Evolutionary conservation across 805 yeast genomes (phyloP).

Genomic region (Metschnikowia gruessii): DNA sequence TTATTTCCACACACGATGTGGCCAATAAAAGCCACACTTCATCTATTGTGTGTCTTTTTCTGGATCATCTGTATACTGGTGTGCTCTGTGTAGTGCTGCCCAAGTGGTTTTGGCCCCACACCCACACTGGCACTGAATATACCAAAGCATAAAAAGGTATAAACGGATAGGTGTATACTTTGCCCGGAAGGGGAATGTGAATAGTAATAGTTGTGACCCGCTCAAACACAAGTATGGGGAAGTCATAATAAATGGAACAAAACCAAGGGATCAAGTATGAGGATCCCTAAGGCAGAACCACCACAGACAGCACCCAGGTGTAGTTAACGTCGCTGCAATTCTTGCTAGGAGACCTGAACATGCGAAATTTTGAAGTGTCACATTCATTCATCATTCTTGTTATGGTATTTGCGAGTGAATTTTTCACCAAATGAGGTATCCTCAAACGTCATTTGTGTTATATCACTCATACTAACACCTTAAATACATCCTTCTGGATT

Average conservation of each 20-base stretch:
- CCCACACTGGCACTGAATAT: slow-evolving; percentile 70
- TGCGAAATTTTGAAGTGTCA: too few species aligned
- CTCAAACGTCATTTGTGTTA: too few species aligned
- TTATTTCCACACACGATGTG: slow-evolving; percentile 87
- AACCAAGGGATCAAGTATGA: slow-evolving; percentile 28
- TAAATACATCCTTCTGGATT: too few species aligned
- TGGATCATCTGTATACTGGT: slow-evolving; percentile 81
- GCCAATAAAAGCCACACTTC: slow-evolving; percentile 73
- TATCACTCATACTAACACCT: too few species aligned
- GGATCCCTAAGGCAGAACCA: slow-evolving; percentile 32
- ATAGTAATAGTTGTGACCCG: slow-evolving; percentile 43
- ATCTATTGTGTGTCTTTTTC: slow-evolving; percentile 86
- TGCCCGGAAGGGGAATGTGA: slow-evolving; percentile 40
- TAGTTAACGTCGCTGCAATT: slow-evolving; percentile 37
- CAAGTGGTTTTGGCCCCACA: slow-evolving; percentile 73
- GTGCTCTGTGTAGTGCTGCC: slow-evolving; percentile 84
- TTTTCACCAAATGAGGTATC: too few species aligned
- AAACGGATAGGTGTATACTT: slow-evolving; percentile 37
- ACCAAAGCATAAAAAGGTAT: slow-evolving; percentile 50
- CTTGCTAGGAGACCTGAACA: too few species aligned
- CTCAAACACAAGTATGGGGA: slow-evolving; percentile 38
- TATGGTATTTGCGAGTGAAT: too few species aligned
- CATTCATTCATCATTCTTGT: too few species aligned
- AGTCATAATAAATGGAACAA: slow-evolving; percentile 31
- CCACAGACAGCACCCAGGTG: slow-evolving; percentile 30